Base-by-base conservation (phyloP, 768 basidiomycete genomes). In the Tylopilus plumbeoviolaceoides region DNA sequence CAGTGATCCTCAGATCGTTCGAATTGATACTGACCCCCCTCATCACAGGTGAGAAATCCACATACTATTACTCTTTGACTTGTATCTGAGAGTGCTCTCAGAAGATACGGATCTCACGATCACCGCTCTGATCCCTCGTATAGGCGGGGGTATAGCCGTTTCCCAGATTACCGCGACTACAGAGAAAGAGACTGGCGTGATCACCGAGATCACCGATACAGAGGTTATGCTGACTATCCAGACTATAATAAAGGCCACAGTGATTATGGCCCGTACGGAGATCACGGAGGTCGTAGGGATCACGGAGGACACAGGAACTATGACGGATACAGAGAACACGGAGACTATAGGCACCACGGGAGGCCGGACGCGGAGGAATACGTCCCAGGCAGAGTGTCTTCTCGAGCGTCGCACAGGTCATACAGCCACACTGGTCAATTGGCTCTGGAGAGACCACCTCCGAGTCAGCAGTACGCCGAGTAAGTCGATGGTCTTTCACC, bases 361-460 rank as follows among this genome's bases (percentile, higher is more conserved):
- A 54, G 55, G 35, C 18, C 50, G 42, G n/a, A n/a, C n/a, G n/a
- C n/a, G n/a, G 61, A 69, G 23, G 40, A 44, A 11, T 27, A 51
- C 23, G 2, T 48, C 20, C 68, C 68, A 44, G 17, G 48, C 46
- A 64, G 65, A 51, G 53, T 45, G 27, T 23, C 67, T 35, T 67
- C 65, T 44, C 63, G 62, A 53, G 60, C 59, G 44, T 62, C 70
- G 3, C 69, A 70, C 18, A 59, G 70, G 53, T 15, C 60, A 18
- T 44, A 64, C 50, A 58, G 45, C 18, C 59, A 65, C 47, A 12
- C 55, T 2, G 50, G 53, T 47, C 65, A 65, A 25, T 27, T 56
- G 30, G 42, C 62, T 47, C 36, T 58, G 27, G 58, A 58, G 17
- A 59, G 56, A 53, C 40, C 38, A 17, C 43, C 50, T 20, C 55